Evolutionary conservation across 805 yeast genomes (phyloP).

Genomic region (Maudiozyma saulgeensis): DNA sequence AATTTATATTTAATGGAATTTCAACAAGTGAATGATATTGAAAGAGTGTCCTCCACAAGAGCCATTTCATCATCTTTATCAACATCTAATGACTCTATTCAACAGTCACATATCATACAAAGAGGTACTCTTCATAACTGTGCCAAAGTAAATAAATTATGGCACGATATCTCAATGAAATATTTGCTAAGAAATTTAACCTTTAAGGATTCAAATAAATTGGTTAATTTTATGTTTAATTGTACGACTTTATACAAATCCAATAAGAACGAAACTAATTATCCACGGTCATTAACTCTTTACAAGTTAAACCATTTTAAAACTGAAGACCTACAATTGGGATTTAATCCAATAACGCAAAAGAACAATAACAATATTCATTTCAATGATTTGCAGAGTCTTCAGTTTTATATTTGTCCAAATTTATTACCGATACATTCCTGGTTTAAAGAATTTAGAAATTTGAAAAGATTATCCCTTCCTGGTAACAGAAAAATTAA

Average conservation of each 20-base stretch:
- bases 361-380: background rate
- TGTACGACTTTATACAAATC: slow-evolving; percentile 1
- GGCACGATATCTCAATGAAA: slow-evolving; percentile 48
- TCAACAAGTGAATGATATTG: slow-evolving; percentile 40
- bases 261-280: slow-evolving; percentile 7
- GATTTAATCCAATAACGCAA: background rate
- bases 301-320: slow-evolving; percentile 52
- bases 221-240: slow-evolving; percentile 33
- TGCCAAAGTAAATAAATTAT: slow-evolving; percentile 56
- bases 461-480: slow-evolving; percentile 38
- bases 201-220: slow-evolving; percentile 41
- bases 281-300: slow-evolving; percentile 28
- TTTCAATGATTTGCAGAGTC: slow-evolving; percentile 48
- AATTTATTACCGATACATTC: slow-evolving; percentile 45
- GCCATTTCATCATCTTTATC: background rate
- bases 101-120: no score
- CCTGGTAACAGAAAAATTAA: slow-evolving; percentile 63
- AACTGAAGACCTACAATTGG: slow-evolving; percentile 40
- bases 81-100: background rate
- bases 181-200: slow-evolving; percentile 46
- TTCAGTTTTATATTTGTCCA: slow-evolving; percentile 82
- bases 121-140: slow-evolving; percentile 44
- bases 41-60: slow-evolving; percentile 17
- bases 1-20: slow-evolving; percentile 18
- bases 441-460: slow-evolving; percentile 34